Base-by-base conservation (phyloP, 148 eudicot species). In the Camellia sinensis region DNA sequence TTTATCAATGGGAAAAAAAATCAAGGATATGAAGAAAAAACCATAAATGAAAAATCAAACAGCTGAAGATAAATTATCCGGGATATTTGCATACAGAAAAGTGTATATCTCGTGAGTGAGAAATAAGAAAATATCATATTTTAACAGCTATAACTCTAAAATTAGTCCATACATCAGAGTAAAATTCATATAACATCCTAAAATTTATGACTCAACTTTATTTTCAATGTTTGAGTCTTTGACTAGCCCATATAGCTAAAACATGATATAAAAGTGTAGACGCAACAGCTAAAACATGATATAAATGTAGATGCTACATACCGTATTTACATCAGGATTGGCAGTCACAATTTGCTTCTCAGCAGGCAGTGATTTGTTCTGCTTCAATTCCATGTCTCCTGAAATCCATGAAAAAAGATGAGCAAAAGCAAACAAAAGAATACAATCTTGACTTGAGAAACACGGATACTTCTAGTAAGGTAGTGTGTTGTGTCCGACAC, bases 331-430 rank as follows among this genome's bases (percentile, higher is more conserved):
- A 79, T 94, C 96, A 29, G 96, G 98, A 78, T 92, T 81, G 44
- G 98, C 98, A 67, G 96, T 90, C 56, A 90, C 84, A 61, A 92
- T 87, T 86, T 94, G 98, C 86, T 89, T 85, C 71, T 93, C 95
- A 48, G 91, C 91, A 45, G 95, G 89, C 81, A 91, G 82, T 17
- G 83, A 75, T 71, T 86, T 88, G 80, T 93, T 91, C 80, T 80
- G 83, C 87, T 94, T 92, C 85, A 92, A 82, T 22, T 92, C 98
- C 89, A 90, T 83, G 74, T 94, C 98, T 63, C 98, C 98, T 94
- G 90, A 74, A 84, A 79, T 60, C 7, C 44, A 74, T 29, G 60
- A 78, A 10, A 52, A 81, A 73, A 66, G 53, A 45, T 15, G 13
- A 22, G 37, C 2, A 50, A 75, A 5, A 57, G 48, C 29, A 29